These are phyloP conservation scores for Coleophoma crateriformis DNA, from an alignment of 2,329 filamentous ascomycete species.

Conservation along the genomic window DNA sequence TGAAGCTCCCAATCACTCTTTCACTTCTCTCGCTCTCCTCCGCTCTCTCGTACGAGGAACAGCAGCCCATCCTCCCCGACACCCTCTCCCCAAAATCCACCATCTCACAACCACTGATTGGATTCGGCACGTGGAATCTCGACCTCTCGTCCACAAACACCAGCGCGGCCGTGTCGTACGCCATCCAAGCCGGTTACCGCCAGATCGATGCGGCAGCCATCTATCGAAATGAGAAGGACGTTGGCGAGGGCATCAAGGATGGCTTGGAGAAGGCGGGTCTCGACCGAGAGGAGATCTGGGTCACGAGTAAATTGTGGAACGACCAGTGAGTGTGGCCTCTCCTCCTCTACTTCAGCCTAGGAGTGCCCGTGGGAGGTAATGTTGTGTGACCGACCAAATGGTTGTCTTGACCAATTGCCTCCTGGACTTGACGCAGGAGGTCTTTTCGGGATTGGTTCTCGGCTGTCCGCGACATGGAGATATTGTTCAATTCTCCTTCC, in stretches of 20 bases:
- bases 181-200: constrained; percentile 14
- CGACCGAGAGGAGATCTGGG: constrained; percentile 14
- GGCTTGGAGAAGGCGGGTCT: constrained; percentile 7
- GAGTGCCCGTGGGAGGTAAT: too few relatives aligned
- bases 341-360: background rate
- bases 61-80: too few relatives aligned
- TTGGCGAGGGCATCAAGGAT: constrained; percentile 12
- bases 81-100: too few relatives aligned
- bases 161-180: constrained; percentile 6
- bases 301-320: constrained; percentile 18
- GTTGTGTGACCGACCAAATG: too few relatives aligned
- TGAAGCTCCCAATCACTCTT: too few relatives aligned
- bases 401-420: too few relatives aligned
- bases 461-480: too few relatives aligned
- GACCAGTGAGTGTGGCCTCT: constrained; percentile 4
- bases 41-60: too few relatives aligned
- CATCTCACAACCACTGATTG: constrained; percentile 5
- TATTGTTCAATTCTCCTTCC: too few relatives aligned
- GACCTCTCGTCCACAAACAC: constrained; percentile 5
- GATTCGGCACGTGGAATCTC: constrained; percentile 10
- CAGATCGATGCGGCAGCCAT: constrained; percentile 16
- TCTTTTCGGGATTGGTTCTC: too few relatives aligned
- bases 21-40: too few relatives aligned
- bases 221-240: constrained; percentile 12
- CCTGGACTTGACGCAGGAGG: too few relatives aligned